Base-by-base conservation (phyloP, 2,329 filamentous ascomycete species). In the Nannizziopsis barbatae region DNA sequence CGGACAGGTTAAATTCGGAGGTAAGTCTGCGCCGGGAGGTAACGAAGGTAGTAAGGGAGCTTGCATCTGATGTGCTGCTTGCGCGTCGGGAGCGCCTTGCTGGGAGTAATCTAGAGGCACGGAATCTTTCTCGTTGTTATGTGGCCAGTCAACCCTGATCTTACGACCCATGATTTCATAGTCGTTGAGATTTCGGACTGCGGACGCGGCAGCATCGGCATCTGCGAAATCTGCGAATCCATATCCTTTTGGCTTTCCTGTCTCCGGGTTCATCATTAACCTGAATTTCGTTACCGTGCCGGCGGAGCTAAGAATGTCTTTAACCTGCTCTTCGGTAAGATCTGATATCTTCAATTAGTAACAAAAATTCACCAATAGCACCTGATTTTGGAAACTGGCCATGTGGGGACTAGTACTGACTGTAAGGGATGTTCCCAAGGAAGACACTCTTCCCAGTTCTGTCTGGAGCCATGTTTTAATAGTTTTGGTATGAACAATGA, bases 221-320 rank as follows among this genome's bases (percentile, higher is more conserved):
- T 96, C 92, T 48, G 87, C 84, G 62, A 94, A 98, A 65, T 96
- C 90, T 60, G 89, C 86, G 60, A 96, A 98, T 32, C 92, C 92
- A 64, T 95, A 98, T 14, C 92, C 92, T 67, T 95, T 96, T 0
- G 92, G 89, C 49, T 87, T 81, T 37, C 90, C 89, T 2, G 89
- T 95, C 61, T 96, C 90, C 46, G 88, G 84, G 70, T 96, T 93
- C 68, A 95, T 93, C 55, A 96, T 90, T 42, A 96, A 76, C 45
- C 90, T 81, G 65, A 96, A 96, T 64, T 85, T 90, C 51, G 93
- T 75, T 1, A 96, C 90, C 56, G 89, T 86, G 50, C 92, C 92
- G 46, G 86, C 88, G 55, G 84, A 84, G 63, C 82, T 86, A 66
- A 96, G 93, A 52, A 94, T 94, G 58, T 95, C 86, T 62, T 83